Base-by-base conservation (phyloP, 495 filamentous ascomycete species). In the Neurospora tetraspora region DNA sequence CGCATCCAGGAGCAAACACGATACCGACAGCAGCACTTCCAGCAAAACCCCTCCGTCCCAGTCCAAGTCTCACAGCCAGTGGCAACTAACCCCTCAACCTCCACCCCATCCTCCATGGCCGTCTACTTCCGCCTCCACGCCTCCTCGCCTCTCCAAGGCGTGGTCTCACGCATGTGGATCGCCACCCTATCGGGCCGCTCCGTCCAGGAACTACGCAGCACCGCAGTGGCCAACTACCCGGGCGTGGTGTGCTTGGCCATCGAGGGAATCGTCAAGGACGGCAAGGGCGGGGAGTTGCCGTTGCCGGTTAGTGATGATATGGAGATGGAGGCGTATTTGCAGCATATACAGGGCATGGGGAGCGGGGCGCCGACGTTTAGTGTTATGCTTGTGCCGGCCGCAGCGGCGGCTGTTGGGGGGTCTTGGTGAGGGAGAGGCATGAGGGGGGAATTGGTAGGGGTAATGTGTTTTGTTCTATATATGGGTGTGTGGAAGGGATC, bases 41-140 rank as follows among this genome's bases (percentile, higher is more conserved):
- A 61, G 6, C 53, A 61, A 31, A 31, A 5, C 23, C 5, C 11
- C 5, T 61, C 53, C 2, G 12, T 31, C 12, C 12, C 53, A 61
- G 53, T 31, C 12, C 23, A 31, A 31, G 53, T 27, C 6, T 4
- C 53, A 31, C 53, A 61, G 53, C 53, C 53, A 31, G 53, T 61
- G 12, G 23, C 53, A 61, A 39, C 74, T 9, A 36, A 14, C 27
- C 34, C 27, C 39, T 20, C 69, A 12, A 23, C 73, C 68, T 65
- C 53, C 12, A 73, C 68, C 8, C 78, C 68, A 69, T 78, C 76
- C 31, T 65, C 53, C 31, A 85, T 89, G 14, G 84, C 88, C 10
- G 85, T 90, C 61, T 93, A 88, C 82, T 89, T 93, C 78, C 89
- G 91, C 18, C 84, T 92, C 16, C 83, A 88, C 73, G 82, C 86